These are phyloP conservation scores for Chrysanthemum makinoi DNA, from an alignment of 129 eudicot genomes.

Conservation along the genomic window DNA sequence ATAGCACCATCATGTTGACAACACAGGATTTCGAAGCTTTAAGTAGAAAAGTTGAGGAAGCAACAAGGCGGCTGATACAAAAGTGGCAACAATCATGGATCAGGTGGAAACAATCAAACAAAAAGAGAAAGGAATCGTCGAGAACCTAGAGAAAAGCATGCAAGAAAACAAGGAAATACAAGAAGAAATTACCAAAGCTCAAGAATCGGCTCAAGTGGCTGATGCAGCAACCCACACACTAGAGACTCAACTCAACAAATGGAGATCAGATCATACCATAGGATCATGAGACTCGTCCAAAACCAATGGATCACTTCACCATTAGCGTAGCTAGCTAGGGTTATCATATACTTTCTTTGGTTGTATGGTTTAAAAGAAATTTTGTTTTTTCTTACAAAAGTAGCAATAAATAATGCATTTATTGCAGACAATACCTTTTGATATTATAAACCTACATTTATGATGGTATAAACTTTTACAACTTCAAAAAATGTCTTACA, in stretches of 20 bases:
- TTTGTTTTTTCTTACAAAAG: too few relatives aligned
- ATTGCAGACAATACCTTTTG: too few relatives aligned
- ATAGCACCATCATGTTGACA: slow-evolving; percentile 44
- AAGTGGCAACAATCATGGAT: slow-evolving; percentile 66
- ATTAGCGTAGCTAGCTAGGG: too few relatives aligned
- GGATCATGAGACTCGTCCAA: slow-evolving; percentile 41
- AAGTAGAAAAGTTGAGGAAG: slow-evolving; percentile 49
- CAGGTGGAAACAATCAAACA: slow-evolving; percentile 57
- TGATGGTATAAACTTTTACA: too few relatives aligned
- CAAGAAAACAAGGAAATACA: slow-evolving; percentile 57
- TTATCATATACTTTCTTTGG: too few relatives aligned
- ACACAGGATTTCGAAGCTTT: slow-evolving; percentile 53
- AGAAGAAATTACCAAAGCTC: slow-evolving; percentile 53
- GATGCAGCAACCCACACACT: slow-evolving; percentile 57
- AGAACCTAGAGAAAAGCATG: slow-evolving; percentile 47
- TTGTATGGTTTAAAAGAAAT: too few relatives aligned
- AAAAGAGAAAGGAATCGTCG: slow-evolving; percentile 45
- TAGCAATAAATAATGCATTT: too few relatives aligned
- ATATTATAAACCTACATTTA: too few relatives aligned
- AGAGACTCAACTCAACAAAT: slow-evolving; percentile 57
- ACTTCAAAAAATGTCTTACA: too few relatives aligned
- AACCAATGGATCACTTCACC: slow-evolving; percentile 22
- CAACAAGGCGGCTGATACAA: slow-evolving; percentile 45
- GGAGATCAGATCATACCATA: slow-evolving; percentile 56
- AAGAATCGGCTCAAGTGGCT: slow-evolving; percentile 61